Evolutionary conservation across 208 protist species (phyloP).

Genomic region (Blastocrithidia nonstop): DNA sequence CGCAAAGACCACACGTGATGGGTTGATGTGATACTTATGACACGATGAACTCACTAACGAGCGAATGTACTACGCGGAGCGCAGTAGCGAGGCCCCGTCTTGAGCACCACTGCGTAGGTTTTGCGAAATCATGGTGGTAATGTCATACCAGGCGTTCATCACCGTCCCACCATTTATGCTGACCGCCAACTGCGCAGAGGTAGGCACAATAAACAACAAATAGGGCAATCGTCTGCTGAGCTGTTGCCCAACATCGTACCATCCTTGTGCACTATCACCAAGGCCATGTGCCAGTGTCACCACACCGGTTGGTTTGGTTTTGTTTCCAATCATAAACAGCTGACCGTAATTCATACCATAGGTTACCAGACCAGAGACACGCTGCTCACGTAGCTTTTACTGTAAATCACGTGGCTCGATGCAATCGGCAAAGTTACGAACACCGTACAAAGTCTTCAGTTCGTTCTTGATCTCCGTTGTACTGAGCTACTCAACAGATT

Average conservation of each 20-base stretch:
- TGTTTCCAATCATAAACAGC: slow-evolving; percentile 56
- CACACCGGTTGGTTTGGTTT: slow-evolving; percentile 37
- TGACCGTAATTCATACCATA: slow-evolving; percentile 38
- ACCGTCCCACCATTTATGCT: slow-evolving; percentile 75
- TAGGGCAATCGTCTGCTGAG: slow-evolving; percentile 51
- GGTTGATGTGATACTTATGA: slow-evolving; percentile 34
- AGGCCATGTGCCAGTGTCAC: slow-evolving; percentile 87
- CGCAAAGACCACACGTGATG: slow-evolving; percentile 69
- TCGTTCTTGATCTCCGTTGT: slow-evolving; percentile 53
- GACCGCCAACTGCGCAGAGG: slow-evolving; percentile 58
- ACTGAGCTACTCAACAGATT: slow-evolving; percentile 22
- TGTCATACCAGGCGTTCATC: slow-evolving; percentile 90
- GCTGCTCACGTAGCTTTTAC: slow-evolving; percentile 26
- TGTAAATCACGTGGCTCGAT: slow-evolving; percentile 52
- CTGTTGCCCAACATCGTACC: slow-evolving; percentile 59
- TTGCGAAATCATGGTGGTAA: slow-evolving; percentile 18
- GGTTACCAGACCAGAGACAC: slow-evolving; percentile 27
- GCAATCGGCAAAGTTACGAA: slow-evolving; percentile 50
- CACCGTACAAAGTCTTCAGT: slow-evolving; percentile 35
- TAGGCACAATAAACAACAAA: slow-evolving; percentile 85
- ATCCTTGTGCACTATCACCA: slow-evolving; percentile 78
- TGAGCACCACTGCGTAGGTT: slow-evolving; percentile 14
- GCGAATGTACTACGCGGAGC: slow-evolving; percentile 54
- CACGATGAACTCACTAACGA: slow-evolving; percentile 37
- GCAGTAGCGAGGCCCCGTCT: slow-evolving; percentile 21